A percentile compares a stretch with the other conserved stretches of the same genome.
These are phyloP conservation scores for Cokeromyces recurvatus DNA, from an alignment of 371 early-diverging fungal genomes.

Conservation along the genomic window DNA sequence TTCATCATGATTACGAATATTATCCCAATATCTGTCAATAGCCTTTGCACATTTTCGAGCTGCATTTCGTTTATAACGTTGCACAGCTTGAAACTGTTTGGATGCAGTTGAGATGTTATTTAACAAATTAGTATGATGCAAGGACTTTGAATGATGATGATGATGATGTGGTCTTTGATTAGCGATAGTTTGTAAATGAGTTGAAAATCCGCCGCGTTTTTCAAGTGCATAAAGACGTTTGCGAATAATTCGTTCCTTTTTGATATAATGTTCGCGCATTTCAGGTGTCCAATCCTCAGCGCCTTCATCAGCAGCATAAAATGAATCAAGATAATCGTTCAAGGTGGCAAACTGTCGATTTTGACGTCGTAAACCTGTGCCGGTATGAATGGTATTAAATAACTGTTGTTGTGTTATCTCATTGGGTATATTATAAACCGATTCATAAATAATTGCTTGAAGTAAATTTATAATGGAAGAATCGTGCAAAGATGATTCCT, in stretches of 20 bases:
- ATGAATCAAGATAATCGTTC: slow-evolving; percentile 52
- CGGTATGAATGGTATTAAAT: slow-evolving; percentile 17
- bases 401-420: slow-evolving; percentile 1
- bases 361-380: slow-evolving; percentile 29
- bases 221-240: slow-evolving; percentile 37
- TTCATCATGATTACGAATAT: slow-evolving; percentile 47
- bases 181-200: slow-evolving; percentile 25
- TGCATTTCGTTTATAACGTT: slow-evolving; percentile 40
- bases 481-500: slow-evolving; percentile 2
- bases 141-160: slow-evolving; percentile 1
- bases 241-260: slow-evolving; percentile 37
- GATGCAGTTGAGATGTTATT: slow-evolving; percentile 35
- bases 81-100: slow-evolving; percentile 36
- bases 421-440: slow-evolving; percentile 3
- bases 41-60: slow-evolving; percentile 57
- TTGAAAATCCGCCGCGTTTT: slow-evolving; percentile 41
- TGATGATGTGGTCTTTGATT: slow-evolving; percentile 31
- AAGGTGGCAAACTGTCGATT: slow-evolving; percentile 35
- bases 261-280: slow-evolving; percentile 37
- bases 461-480: slow-evolving; percentile 37
- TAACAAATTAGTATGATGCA: slow-evolving; percentile 14
- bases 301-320: slow-evolving; percentile 49
- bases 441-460: slow-evolving; percentile 22
- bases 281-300: slow-evolving; percentile 49
- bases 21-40: slow-evolving; percentile 54